These are phyloP conservation scores for Aureobasidium namibiae DNA, from an alignment of 2,329 filamentous ascomycete genomes.

Conservation along the genomic window DNA sequence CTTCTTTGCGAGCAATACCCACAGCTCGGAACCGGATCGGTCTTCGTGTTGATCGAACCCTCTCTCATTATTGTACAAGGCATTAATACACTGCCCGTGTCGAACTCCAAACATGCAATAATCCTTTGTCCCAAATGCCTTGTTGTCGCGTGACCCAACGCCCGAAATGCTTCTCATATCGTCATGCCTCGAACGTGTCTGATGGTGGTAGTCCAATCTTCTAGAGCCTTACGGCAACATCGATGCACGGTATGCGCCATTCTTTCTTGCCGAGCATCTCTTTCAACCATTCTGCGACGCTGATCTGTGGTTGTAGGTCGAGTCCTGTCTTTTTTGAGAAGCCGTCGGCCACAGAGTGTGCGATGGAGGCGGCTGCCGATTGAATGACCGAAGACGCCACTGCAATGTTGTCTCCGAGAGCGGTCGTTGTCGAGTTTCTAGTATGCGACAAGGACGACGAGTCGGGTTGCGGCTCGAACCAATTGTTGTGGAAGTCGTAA, in stretches of 20 bases:
- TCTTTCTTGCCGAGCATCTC: constrained; percentile 74
- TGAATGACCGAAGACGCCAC: constrained; percentile 47
- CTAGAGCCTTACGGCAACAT: constrained; percentile 73
- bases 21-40: not conserved
- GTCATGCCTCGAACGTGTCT: not conserved
- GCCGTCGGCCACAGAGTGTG: constrained; percentile 58
- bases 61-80: not conserved
- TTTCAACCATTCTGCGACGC: constrained; percentile 79
- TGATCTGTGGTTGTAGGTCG: constrained; percentile 57
- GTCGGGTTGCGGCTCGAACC: constrained; percentile 72
- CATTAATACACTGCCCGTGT: not conserved
- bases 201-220: not conserved
- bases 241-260: constrained; percentile 86
- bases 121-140: not conserved
- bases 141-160: constrained; percentile 10
- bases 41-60: not conserved
- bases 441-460: constrained; percentile 17
- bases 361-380: constrained; percentile 60
- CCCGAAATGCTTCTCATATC: constrained; percentile 10
- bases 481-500: constrained; percentile 85
- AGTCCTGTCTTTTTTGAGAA: constrained; percentile 35
- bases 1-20: not conserved
- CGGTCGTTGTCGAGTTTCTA: constrained; percentile 16
- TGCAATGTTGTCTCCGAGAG: constrained; percentile 60
- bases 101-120: constrained; percentile 7